phyloP scores from a whole-genome alignment of 257 asterid species.

The Solanum bukasovii region DNA sequence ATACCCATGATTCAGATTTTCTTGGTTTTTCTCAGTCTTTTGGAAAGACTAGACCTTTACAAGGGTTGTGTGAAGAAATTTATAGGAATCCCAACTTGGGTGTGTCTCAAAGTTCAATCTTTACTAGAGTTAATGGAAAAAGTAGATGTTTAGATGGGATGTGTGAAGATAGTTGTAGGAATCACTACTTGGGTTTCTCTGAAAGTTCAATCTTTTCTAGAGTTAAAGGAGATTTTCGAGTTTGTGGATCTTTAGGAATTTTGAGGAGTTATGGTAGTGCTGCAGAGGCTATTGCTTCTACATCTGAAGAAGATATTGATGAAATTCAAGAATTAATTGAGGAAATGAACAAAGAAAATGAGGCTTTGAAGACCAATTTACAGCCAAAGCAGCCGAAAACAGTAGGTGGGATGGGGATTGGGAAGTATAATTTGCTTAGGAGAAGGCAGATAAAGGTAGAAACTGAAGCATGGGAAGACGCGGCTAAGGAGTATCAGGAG shows the following conservation, averaged over 20 bases:
- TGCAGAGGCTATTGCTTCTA: constrained; percentile 67
- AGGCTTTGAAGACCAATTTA: constrained; percentile 5
- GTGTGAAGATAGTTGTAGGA: neutral
- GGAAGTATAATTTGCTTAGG: constrained; percentile 55
- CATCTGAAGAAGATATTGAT: constrained; percentile 83
- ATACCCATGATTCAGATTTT: neutral
- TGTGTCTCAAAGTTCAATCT: constrained; percentile 9
- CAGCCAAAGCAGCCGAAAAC: constrained; percentile 31
- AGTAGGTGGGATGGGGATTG: constrained; percentile 58
- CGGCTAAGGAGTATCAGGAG: constrained; percentile 85
- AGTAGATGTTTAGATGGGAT: neutral
- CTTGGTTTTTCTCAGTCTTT: neutral
- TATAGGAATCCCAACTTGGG: neutral
- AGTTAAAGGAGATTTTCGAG: neutral
- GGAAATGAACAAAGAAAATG: constrained; percentile 33
- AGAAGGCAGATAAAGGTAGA: constrained; percentile 74
- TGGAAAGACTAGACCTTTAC: neutral
- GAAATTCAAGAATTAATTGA: constrained; percentile 47
- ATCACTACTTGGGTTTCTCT: constrained; percentile 10
- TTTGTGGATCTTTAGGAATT: constrained; percentile 14
- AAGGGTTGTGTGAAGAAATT: neutral
- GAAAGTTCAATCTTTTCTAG: constrained; percentile 10
- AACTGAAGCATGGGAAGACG: constrained; percentile 89
- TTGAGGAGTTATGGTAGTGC: constrained; percentile 59
- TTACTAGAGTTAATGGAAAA: neutral